phyloP scores from a whole-genome alignment of 768 basidiomycete species.

The Arthromyces matolae region DNA sequence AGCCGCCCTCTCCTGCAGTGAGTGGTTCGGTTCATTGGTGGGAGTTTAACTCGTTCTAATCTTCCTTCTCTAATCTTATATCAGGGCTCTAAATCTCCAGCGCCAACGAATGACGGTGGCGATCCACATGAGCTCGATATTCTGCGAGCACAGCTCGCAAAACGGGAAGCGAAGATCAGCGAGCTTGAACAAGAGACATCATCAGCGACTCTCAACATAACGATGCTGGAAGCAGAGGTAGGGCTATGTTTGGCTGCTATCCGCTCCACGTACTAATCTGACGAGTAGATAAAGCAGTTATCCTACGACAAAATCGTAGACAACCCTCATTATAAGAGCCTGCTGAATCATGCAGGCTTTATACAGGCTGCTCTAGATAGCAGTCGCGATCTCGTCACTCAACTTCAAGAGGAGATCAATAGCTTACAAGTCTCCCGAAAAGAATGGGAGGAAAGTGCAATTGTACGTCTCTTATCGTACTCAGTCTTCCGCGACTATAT shows the following conservation, averaged over 20 bases:
- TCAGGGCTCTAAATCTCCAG: constrained; percentile 37
- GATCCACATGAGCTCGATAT: constrained; percentile 34
- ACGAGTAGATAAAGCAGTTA: constrained; percentile 35
- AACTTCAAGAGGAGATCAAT: constrained; percentile 42
- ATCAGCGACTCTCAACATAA: constrained; percentile 42
- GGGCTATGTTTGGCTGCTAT: constrained; percentile 4
- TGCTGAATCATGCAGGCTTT: constrained; percentile 51
- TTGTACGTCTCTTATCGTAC: constrained; percentile 32
- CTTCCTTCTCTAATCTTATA: constrained; percentile 39
- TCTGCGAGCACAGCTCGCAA: constrained; percentile 38
- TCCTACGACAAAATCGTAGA: constrained; percentile 45
- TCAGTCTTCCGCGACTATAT: constrained; percentile 4
- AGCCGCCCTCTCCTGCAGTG: constrained; percentile 67
- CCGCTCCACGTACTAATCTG: not conserved
- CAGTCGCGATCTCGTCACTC: constrained; percentile 33
- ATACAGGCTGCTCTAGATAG: constrained; percentile 42
- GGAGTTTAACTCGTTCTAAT: constrained; percentile 50
- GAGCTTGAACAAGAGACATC: constrained; percentile 46
- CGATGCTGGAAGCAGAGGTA: constrained; percentile 44
- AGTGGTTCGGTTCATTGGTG: constrained; percentile 68
- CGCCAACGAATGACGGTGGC: constrained; percentile 36
- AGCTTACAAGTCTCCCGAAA: constrained; percentile 35
- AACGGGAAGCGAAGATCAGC: constrained; percentile 42
- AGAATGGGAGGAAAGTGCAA: constrained; percentile 43
- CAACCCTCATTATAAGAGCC: constrained; percentile 49